These are phyloP conservation scores for Saccharomyces pastorianus DNA, from an alignment of 1,139 yeast genomes.

Conservation along the genomic window DNA sequence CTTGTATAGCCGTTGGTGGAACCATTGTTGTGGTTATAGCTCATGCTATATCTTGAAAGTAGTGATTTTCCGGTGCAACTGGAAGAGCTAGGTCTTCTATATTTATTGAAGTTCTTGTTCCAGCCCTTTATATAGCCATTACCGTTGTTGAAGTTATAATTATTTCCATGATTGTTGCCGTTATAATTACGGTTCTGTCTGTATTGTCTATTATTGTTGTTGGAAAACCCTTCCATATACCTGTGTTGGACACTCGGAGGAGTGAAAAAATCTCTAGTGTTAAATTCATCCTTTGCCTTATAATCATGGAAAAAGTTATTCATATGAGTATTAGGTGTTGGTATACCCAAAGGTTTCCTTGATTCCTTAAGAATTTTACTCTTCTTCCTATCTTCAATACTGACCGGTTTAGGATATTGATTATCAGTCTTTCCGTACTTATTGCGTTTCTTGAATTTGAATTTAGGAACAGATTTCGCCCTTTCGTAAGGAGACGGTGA, in stretches of 20 bases:
- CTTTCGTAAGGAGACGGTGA: constrained; percentile 8
- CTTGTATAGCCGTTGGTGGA: constrained; percentile 12
- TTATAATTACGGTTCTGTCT: constrained; percentile 5
- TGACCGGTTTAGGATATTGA: constrained; percentile 11
- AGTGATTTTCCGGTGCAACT: constrained; percentile 10
- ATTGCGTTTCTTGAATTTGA: constrained; percentile 21
- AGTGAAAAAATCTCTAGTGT: constrained; percentile 65
- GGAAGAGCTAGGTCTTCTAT: constrained; percentile 23
- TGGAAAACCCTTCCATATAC: constrained; percentile 63
- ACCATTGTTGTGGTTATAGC: constrained; percentile 11
- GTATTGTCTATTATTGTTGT: constrained; percentile 30
- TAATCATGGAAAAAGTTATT: constrained; percentile 34
- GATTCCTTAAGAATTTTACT: constrained; percentile 41
- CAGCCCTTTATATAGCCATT: constrained; percentile 13
- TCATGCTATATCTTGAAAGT: constrained; percentile 8
- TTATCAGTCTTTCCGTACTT: constrained; percentile 10
- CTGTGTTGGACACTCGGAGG: constrained; percentile 68
- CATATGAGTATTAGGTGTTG: constrained; percentile 40
- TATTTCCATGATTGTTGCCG: constrained; percentile 12
- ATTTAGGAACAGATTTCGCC: constrained; percentile 25
- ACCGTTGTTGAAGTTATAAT: constrained; percentile 14
- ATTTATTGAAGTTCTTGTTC: constrained; percentile 5
- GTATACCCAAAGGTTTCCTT: constrained; percentile 58
- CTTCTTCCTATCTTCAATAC: constrained; percentile 25
- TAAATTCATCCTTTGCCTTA: constrained; percentile 34